phyloP scores from a whole-genome alignment of 306 rosid species.

The Elaeagnus macrophylla region DNA sequence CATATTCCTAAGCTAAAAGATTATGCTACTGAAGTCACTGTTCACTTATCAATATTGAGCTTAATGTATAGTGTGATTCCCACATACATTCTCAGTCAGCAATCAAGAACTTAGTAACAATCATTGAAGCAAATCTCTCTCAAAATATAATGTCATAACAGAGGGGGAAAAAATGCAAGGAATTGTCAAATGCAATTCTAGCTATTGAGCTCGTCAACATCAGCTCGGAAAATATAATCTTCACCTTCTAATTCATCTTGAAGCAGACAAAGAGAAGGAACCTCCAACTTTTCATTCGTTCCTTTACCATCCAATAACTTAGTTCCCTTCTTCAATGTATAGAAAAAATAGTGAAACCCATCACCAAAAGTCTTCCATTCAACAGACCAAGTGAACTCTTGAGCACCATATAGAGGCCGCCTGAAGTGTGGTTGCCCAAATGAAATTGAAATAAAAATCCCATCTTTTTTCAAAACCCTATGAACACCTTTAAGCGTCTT shows the following conservation, averaged over 20 bases:
- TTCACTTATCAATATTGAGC: too few relatives aligned
- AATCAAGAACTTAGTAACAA: too few relatives aligned
- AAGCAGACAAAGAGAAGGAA: slow-evolving; percentile 34
- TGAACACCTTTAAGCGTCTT: slow-evolving; percentile 72
- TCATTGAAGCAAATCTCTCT: too few relatives aligned
- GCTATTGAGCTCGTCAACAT: slow-evolving; percentile 54
- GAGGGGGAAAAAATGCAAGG: too few relatives aligned
- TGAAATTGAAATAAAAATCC: slow-evolving; percentile 73
- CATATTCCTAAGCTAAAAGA: too few relatives aligned
- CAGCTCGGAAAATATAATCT: slow-evolving; percentile 64
- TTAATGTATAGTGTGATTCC: too few relatives aligned
- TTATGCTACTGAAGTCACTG: too few relatives aligned
- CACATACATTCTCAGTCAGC: too few relatives aligned
- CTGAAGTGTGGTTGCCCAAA: slow-evolving; percentile 99
- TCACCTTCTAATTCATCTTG: slow-evolving; percentile 86
- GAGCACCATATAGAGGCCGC: slow-evolving; percentile 67
- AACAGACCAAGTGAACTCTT: slow-evolving; percentile 80
- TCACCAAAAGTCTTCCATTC: slow-evolving; percentile 84
- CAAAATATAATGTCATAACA: too few relatives aligned
- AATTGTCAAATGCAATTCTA: slow-evolving; percentile 15
- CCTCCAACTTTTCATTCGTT: slow-evolving; percentile 32
- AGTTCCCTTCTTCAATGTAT: slow-evolving; percentile 67
- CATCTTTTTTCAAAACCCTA: slow-evolving; percentile 65
- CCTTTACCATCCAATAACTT: slow-evolving; percentile 27
- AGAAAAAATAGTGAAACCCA: slow-evolving; percentile 83